Evolutionary conservation across 2,329 filamentous ascomycete genomes (phyloP), one percentile per base, ranked within the genome.

Genomic region (Alternaria dauci): DNA sequence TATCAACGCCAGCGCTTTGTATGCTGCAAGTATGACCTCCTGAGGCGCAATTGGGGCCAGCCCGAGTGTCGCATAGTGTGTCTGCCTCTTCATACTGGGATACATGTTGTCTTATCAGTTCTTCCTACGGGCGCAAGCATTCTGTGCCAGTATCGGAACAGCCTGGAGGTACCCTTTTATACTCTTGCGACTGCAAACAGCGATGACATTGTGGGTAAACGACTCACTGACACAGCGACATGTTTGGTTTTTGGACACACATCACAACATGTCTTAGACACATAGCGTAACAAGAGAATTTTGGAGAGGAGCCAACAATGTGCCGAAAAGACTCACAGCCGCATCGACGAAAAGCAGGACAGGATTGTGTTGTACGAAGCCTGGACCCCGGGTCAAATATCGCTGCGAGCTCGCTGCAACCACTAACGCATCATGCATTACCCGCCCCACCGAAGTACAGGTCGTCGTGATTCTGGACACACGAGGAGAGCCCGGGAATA

Each of bases 11-110:
- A 70, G 63, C 6, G 65, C 62, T 52, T 71, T 67, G 58, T 68
- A 72, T 4, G 66, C 63, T 23, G 69, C 63, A 25, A 63, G 52
- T 42, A 72, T 67, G 30, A 68, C 61, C 34, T 61, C 44, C 14
- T 51, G 46, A 14, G 63, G 55, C 5, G 67, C 66, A n/a, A 43
- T 44, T 7, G 59, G 59, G n/a, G 55, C 58, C 26, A 72, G 51
- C 28, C 60, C 64, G 16, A 71, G 63, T n/a, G 57, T 59, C 18
- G 47, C 38, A 65, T 67, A 70, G 42, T 70, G 55, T 14, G 61
- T 68, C 52, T 25, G 53, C 7, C 46, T 56, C 26, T 51, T 28
- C 61, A 62, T 59, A 1, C 34, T 23, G 41, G 23, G 9, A 43
- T 9, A 43, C 8, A 25, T 42, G 39, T 34, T 26, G 9, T 34